Base-by-base conservation (phyloP, 116 monocot species). In the Phalaenopsis hybrid region DNA sequence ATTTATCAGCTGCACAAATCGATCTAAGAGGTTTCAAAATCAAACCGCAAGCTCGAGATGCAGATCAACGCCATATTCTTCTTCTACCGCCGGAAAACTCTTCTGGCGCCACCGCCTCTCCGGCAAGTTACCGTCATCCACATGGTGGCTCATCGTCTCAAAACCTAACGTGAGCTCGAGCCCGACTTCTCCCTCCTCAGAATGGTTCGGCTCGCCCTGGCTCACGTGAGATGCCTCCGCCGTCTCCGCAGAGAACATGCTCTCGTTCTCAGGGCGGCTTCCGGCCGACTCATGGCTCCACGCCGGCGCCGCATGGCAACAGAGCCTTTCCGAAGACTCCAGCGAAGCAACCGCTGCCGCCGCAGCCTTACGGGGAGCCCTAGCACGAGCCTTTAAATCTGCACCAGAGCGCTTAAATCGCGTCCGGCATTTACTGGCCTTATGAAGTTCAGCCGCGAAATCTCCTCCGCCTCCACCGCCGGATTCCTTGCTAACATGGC, bases 401-500 rank as follows among this genome's bases (percentile, higher is more conserved):
- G 55, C 25, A 2, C 68, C 43, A 0, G 85, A 3, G n/a, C 75
- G 78, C 82, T 82, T 79, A 75, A 85, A 85, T 1, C 78, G 79
- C 67, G 48, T 45, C 50, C 83, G 81, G 13, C 86, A 44, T 83
- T 83, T 88, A 45, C 28, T 21, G 57, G 86, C 51, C 83, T 78
- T 84, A 82, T 77, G 86, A 33, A 85, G 85, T 20, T 83, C 78
- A 4, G 81, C 78, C 23, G 50, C 18, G 50, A 11, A 17, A 65
- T n/a, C n/a, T n/a, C n/a, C n/a, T n/a, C n/a, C n/a, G n/a, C n/a
- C n/a, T n/a, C n/a, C n/a, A n/a, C 49, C 37, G 21, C 67, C 44
- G 67, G 48, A 0, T 21, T 88, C 85, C 83, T 82, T 90, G 72
- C 81, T 57, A 65, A 90, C 82, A 76, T 92, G 94, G 72, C 94